Percentiles rank a stretch among this genome's conserved stretches.
Evolutionary conservation across 805 yeast species (phyloP).

Genomic region (Myxozyma sirexii): DNA sequence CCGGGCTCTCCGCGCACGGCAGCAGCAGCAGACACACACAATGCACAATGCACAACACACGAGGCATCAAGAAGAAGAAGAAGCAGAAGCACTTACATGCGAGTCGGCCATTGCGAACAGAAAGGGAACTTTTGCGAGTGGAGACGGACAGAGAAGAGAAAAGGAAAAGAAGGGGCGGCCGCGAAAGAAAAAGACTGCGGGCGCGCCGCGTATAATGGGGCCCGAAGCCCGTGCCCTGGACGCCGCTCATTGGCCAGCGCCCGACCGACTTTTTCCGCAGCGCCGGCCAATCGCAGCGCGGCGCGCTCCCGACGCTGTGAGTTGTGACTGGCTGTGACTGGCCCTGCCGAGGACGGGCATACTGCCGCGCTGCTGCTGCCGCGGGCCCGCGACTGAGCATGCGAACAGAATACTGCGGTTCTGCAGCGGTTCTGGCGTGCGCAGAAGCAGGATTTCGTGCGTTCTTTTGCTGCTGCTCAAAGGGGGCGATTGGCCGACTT

Average conservation of each 20-base stretch:
- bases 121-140: background rate
- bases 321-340: background rate
- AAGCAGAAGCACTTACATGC: slow-evolving; percentile 12
- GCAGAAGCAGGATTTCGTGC: too few relatives aligned
- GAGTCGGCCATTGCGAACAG: slow-evolving; percentile 23
- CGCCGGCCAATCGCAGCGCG: slow-evolving; percentile 16
- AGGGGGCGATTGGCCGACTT: too few relatives aligned
- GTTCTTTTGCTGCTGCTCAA: too few relatives aligned
- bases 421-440: too few relatives aligned
- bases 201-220: slow-evolving; percentile 15
- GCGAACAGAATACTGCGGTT: too few relatives aligned
- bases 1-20: background rate
- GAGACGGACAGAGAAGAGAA: slow-evolving; percentile 12
- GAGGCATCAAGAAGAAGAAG: background rate
- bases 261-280: slow-evolving; percentile 16
- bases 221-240: background rate
- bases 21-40: too few relatives aligned
- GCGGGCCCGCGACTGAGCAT: too few relatives aligned
- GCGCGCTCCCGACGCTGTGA: slow-evolving; percentile 4
- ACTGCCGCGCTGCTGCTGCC: too few relatives aligned
- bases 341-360: too few relatives aligned
- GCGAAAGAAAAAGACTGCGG: slow-evolving; percentile 5
- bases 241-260: slow-evolving; percentile 10
- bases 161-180: slow-evolving; percentile 11
- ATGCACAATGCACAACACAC: background rate